These are phyloP conservation scores for Hyaloscypha variabilis DNA, from an alignment of 495 filamentous ascomycete genomes.

Conservation along the genomic window DNA sequence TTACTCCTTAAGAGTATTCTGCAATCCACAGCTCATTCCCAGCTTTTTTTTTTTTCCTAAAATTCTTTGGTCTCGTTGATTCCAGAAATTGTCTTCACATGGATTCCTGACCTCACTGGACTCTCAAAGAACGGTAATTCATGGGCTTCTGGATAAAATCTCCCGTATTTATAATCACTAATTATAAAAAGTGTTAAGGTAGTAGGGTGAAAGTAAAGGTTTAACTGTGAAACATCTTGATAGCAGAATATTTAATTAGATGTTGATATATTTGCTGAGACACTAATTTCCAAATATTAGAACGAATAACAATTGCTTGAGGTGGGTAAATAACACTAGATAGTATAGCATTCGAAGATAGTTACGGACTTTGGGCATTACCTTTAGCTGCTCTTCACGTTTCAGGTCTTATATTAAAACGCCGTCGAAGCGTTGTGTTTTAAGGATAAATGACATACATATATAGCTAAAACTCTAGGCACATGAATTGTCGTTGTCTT, in stretches of 20 bases:
- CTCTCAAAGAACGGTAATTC: slow-evolving; percentile 14
- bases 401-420: slow-evolving; percentile 9
- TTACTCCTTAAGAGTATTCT: no score
- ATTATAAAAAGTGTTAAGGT: slow-evolving; percentile 34
- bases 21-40: no score
- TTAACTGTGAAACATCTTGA: slow-evolving; percentile 35
- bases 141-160: slow-evolving; percentile 34
- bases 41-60: no score
- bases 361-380: slow-evolving; percentile 3
- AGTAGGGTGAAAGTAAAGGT: slow-evolving; percentile 34
- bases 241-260: slow-evolving; percentile 36
- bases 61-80: not conserved
- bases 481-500: slow-evolving; percentile 16
- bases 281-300: no score
- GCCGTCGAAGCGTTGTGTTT: slow-evolving; percentile 10
- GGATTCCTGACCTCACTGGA: not conserved
- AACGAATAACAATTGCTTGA: no score
- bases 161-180: slow-evolving; percentile 39
- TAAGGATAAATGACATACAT: slow-evolving; percentile 12
- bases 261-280: not conserved
- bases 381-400: slow-evolving; percentile 7
- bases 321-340: no score
- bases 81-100: slow-evolving; percentile 3
- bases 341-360: not conserved
- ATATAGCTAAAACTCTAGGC: slow-evolving; percentile 4